Percentiles rank a stretch among this genome's conserved stretches.
phyloP scores from a whole-genome alignment of 2,329 filamentous ascomycete genomes.

The Delphinella strobiligena region DNA sequence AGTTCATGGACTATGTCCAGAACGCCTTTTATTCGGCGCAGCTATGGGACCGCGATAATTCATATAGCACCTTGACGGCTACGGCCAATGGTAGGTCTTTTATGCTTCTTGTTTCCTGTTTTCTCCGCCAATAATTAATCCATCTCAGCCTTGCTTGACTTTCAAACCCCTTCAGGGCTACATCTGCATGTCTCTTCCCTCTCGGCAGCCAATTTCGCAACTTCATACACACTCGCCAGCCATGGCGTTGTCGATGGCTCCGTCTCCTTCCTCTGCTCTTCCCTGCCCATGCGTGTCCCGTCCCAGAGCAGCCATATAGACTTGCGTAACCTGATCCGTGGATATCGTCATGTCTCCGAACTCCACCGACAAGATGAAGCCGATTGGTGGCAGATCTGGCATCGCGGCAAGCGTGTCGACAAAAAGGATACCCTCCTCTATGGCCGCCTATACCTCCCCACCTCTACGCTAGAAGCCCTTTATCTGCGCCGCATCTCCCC shows the following conservation, averaged over 20 bases:
- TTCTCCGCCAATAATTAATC: no score
- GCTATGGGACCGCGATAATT: slow-evolving; percentile 84
- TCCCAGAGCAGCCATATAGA: slow-evolving; percentile 65
- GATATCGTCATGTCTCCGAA: slow-evolving; percentile 68
- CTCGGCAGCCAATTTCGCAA: slow-evolving; percentile 84
- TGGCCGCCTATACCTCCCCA: slow-evolving; percentile 69
- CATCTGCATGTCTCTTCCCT: slow-evolving; percentile 83
- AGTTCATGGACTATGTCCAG: slow-evolving; percentile 96
- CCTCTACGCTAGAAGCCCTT: slow-evolving; percentile 74
- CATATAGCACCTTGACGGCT: slow-evolving; percentile 74
- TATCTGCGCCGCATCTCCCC: slow-evolving; percentile 69
- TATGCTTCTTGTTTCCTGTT: no score
- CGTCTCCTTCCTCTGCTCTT: slow-evolving; percentile 93
- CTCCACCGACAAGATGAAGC: slow-evolving; percentile 41
- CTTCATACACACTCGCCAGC: slow-evolving; percentile 82
- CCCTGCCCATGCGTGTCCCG: slow-evolving; percentile 56
- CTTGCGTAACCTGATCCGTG: slow-evolving; percentile 63
- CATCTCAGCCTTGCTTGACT: slow-evolving; percentile 65
- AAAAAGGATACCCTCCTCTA: slow-evolving; percentile 54
- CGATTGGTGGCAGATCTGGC: slow-evolving; percentile 44
- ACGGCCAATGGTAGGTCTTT: slow-evolving; percentile 63
- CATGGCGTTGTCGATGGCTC: slow-evolving; percentile 89
- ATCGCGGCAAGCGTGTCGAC: slow-evolving; percentile 37
- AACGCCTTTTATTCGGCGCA: slow-evolving; percentile 78
- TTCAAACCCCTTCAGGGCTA: slow-evolving; percentile 71